Evolutionary conservation across 1,139 yeast genomes (phyloP).

Genomic region (Lodderomyces elongisporus): DNA sequence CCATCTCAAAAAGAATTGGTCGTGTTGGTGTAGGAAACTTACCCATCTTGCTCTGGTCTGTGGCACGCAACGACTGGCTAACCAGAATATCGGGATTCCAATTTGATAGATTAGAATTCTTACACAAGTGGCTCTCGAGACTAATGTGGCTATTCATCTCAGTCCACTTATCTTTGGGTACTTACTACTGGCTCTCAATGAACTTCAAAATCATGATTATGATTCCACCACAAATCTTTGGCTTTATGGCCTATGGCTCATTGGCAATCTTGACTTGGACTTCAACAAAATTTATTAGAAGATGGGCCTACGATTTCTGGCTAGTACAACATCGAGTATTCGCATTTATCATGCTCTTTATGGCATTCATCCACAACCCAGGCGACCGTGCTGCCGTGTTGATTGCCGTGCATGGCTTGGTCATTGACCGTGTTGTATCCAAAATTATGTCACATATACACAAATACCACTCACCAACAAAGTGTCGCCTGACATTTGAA

Average conservation of each 20-base stretch:
- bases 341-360: slow-evolving; percentile 40
- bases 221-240: slow-evolving; percentile 51
- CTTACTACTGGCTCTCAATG: slow-evolving; percentile 38
- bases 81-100: slow-evolving; percentile 39
- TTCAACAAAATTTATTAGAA: slow-evolving; percentile 32
- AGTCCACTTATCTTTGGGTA: slow-evolving; percentile 28
- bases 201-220: slow-evolving; percentile 37
- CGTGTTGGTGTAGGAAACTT: slow-evolving; percentile 38
- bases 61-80: slow-evolving; percentile 36
- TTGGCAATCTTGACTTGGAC: slow-evolving; percentile 36
- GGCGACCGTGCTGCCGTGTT: slow-evolving; percentile 31
- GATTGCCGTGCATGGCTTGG: slow-evolving; percentile 41
- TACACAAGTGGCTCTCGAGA: slow-evolving; percentile 46
- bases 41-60: slow-evolving; percentile 32
- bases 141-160: slow-evolving; percentile 35
- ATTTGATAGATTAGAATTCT: slow-evolving; percentile 33
- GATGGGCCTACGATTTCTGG: slow-evolving; percentile 41
- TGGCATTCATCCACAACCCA: slow-evolving; percentile 40
- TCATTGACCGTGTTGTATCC: slow-evolving; percentile 35
- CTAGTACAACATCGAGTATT: slow-evolving; percentile 41
- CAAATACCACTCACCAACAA: slow-evolving; percentile 32
- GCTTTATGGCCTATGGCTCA: slow-evolving; percentile 41
- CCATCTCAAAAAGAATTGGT: slow-evolving; percentile 40
- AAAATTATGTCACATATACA: slow-evolving; percentile 29
- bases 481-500: slow-evolving; percentile 33